Base-by-base conservation (phyloP, 345 rosid species). In the Hypericum androsaemum region DNA sequence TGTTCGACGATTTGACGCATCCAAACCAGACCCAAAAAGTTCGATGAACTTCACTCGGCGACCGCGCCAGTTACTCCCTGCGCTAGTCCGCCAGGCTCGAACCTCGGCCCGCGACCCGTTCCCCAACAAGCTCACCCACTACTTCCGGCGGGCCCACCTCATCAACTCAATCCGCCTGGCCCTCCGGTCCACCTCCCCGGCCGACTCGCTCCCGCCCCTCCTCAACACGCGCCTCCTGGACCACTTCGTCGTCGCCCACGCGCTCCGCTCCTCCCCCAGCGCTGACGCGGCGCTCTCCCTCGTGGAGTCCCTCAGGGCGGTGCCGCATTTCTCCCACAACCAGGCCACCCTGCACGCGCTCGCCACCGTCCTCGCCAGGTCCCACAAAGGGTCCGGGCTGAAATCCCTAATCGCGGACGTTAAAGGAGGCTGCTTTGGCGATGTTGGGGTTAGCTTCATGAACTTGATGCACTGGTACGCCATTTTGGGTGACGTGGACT, bases 321-420 rank as follows among this genome's bases (percentile, higher is more conserved):
- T 63, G 8, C 65, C 73, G 11, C 63, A 51, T 32, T 73, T 84
- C 53, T 43, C 71, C 10, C 89, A 67, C 47, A 70, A 63, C 22
- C 81, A 77, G 36, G 53, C 70, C 53, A 74, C 87, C 8, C 59
- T 90, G 57, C 58, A 71, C 37, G 85, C 95, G 28, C 60, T 87
- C 35, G 95, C 95, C 39, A 77, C 82, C 1, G 77, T 84, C 59
- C 78, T 90, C 16, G 85, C 92, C 2, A 87, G 73, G 78, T 84
- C 70, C 0, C 63, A 65, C 10, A 66, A 79, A 42, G 61, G 40
- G 41, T 54, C 53, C 8, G 86, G 80, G 64, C 80, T 90, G 47
- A 71, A 62, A 3, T 66, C 74, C 14, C 67, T 90, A 22, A 63
- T 87, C 39, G 64, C 57, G 45, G 74, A 76, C 36, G 59, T 84